Conservation (phyloP, 2,329 filamentous ascomycete species). For the Ophiosphaerella korrae region DNA sequence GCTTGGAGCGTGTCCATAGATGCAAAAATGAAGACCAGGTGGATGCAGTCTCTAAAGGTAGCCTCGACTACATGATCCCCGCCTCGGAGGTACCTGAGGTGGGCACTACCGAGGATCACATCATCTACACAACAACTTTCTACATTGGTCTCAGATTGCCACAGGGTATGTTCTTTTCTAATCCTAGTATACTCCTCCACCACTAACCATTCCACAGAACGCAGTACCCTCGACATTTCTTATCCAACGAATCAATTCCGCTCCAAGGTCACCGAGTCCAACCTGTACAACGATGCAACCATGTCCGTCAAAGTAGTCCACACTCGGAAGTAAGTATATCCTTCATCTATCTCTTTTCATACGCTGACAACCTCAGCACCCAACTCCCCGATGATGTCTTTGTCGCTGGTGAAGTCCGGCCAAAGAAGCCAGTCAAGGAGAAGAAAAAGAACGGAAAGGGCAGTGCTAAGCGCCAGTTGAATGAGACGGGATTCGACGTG, state of each 20-base stretch:
- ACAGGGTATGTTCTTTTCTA: slow-evolving; percentile 63
- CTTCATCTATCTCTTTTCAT: background rate
- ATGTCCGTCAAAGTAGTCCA: slow-evolving; percentile 83
- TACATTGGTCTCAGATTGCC: slow-evolving; percentile 88
- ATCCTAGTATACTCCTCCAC: background rate
- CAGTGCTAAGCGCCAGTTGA: slow-evolving; percentile 50
- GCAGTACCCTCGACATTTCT: slow-evolving; percentile 75
- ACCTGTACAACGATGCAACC: slow-evolving; percentile 74
- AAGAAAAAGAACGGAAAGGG: slow-evolving; percentile 40
- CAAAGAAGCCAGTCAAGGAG: slow-evolving; percentile 51
- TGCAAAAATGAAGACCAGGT: slow-evolving; percentile 67
- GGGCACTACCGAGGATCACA: slow-evolving; percentile 49
- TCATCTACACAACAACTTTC: slow-evolving; percentile 86
- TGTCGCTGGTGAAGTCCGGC: slow-evolving; percentile 69
- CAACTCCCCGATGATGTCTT: slow-evolving; percentile 92
- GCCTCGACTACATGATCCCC: slow-evolving; percentile 64
- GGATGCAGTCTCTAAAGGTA: slow-evolving; percentile 66
- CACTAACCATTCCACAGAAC: slow-evolving; percentile 44
- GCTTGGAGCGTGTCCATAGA: slow-evolving; percentile 80
- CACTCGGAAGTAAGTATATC: slow-evolving; percentile 74
- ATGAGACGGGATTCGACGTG: slow-evolving; percentile 54
- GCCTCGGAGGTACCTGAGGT: slow-evolving; percentile 53
- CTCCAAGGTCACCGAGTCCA: slow-evolving; percentile 75
- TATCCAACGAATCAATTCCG: slow-evolving; percentile 87
- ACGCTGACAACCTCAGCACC: slow-evolving; percentile 62